Conservation (phyloP, 2,329 filamentous ascomycete species). For the Periconia macrospinosa region DNA sequence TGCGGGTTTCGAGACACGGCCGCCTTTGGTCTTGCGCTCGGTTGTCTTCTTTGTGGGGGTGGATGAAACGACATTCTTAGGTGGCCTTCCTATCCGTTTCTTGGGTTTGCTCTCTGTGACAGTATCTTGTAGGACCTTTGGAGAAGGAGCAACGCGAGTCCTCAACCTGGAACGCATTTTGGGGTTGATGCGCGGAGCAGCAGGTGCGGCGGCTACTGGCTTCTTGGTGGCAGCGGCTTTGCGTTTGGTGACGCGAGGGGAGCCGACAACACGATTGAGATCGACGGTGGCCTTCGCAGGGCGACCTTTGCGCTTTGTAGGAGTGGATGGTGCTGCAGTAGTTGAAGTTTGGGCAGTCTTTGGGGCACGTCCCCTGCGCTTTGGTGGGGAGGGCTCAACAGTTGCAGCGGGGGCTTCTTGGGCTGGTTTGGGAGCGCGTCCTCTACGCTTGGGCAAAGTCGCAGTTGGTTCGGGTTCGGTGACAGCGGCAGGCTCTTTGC, state of each 20-base stretch:
- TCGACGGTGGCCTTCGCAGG: slow-evolving; percentile 8
- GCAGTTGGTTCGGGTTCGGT: not conserved
- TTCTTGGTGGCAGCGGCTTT: slow-evolving; percentile 7
- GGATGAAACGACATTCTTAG: slow-evolving; percentile 2
- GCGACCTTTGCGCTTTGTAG: slow-evolving; percentile 15
- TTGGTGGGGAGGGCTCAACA: slow-evolving; percentile 1
- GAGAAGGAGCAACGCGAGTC: slow-evolving; percentile 17
- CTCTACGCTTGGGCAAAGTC: not conserved
- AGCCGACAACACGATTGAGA: slow-evolving; percentile 18
- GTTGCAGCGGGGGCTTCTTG: slow-evolving; percentile 4
- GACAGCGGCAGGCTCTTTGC: slow-evolving; percentile 4
- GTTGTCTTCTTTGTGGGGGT: slow-evolving; percentile 10
- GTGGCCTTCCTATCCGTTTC: slow-evolving; percentile 21
- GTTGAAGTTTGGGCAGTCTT: slow-evolving; percentile 5
- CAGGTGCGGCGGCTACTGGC: not conserved
- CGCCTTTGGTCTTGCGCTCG: slow-evolving; percentile 11
- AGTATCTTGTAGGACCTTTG: slow-evolving; percentile 9
- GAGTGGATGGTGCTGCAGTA: not conserved
- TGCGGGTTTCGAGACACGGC: slow-evolving; percentile 8
- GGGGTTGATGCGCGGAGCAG: slow-evolving; percentile 19
- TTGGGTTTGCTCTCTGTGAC: slow-evolving; percentile 13
- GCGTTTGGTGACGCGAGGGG: slow-evolving; percentile 26
- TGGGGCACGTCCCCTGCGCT: slow-evolving; percentile 18
- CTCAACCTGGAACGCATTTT: slow-evolving; percentile 24
- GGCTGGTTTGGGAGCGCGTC: not conserved